Conservation (phyloP, 768 basidiomycete species). For the Galerina sulciceps region DNA sequence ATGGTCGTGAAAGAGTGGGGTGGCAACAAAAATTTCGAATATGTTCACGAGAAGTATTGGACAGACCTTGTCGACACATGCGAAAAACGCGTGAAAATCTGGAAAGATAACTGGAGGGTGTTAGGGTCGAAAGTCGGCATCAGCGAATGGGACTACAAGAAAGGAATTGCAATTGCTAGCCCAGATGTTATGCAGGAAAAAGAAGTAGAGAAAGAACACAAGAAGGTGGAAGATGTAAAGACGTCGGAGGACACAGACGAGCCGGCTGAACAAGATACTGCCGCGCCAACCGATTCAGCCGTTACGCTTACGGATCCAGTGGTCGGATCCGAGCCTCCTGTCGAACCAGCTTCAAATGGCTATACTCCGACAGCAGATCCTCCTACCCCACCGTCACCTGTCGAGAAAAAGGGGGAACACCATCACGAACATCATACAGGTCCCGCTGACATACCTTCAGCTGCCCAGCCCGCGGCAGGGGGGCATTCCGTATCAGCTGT, state of each 20-base stretch:
- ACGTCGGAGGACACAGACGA: too few relatives aligned
- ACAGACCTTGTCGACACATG: conserved; percentile 60
- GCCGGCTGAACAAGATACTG: too few relatives aligned
- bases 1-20: conserved; percentile 79
- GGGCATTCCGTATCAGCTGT: not conserved
- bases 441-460: not conserved
- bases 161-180: not conserved
- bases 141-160: conserved; percentile 82
- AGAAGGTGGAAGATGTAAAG: not conserved
- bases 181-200: not conserved
- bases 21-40: conserved; percentile 69
- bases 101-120: conserved; percentile 66
- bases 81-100: conserved; percentile 48
- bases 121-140: conserved; percentile 73
- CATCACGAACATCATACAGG: too few relatives aligned
- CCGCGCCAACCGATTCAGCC: too few relatives aligned
- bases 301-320: too few relatives aligned
- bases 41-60: conserved; percentile 81
- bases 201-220: conserved; percentile 7
- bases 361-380: too few relatives aligned
- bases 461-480: not conserved
- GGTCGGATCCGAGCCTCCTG: too few relatives aligned
- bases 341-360: too few relatives aligned
- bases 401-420: too few relatives aligned
- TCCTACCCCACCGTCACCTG: too few relatives aligned